Evolutionary conservation across 108 stramenopile genomes (phyloP), one percentile per base, ranked within the genome.

Genomic region (Cyclotella sp.): DNA sequence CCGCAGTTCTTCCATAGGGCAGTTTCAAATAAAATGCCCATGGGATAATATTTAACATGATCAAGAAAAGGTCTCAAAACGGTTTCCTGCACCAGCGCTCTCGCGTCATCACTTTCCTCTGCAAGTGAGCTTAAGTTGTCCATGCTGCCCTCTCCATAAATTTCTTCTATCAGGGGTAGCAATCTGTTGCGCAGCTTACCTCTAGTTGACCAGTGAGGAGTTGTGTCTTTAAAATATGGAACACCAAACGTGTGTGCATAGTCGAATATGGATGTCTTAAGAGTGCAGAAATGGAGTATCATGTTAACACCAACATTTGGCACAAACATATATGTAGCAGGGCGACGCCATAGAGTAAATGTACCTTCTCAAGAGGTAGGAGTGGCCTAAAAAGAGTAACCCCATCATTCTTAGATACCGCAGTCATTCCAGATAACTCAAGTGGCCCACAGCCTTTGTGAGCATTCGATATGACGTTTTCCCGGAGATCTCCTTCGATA

Each of bases 381-480:
- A 98, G 82, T 7, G 98, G 98, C 18, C 98, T 86, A 73, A 86
- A 92, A 12, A 99, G 84, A 13, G 65, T 74, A 9, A 99, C 97
- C 19, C 96, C 96, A 77, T 97, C 87, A 63, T 96, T 93, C 18
- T 70, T 67, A 14, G 90, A 93, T n/a, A 88, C 86, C 16, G 92
- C 78, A 34, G 91, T 92, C 96, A 96, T 95, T 43, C 97, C 97
- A 14, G 89, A 88, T 43, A 97, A 73, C 57, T 95, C 92, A 18
- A 98, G 66, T 2, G 95, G 92, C 15, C 95, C 93, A 78, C 85
- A 89, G 0, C 97, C 97, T 70, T 96, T 97, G 80, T 98, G 90
- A 3, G 94, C 89, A 76, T 99, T 99, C 2, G 95, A 95, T 10
- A 99, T 79, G 11, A 98, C 97, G 82, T 99, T 99, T 73, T 99